These are phyloP conservation scores for Ceratobasidium papillatum DNA, from an alignment of 1,284 basidiomycete genomes.

Conservation along the genomic window DNA sequence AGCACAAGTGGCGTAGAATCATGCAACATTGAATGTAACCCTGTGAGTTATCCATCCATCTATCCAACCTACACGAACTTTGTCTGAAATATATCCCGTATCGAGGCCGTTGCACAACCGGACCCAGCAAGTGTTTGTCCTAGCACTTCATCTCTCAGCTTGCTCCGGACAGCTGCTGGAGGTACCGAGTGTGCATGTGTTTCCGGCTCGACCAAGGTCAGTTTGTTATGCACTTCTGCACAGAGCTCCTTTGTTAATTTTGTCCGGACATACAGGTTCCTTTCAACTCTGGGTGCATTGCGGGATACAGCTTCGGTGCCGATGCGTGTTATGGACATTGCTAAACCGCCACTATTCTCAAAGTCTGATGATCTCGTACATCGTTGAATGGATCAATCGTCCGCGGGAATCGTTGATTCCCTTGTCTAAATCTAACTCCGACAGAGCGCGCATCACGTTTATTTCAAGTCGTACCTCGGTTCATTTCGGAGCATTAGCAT, in stretches of 20 bases:
- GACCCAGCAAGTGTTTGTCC: conserved; percentile 14
- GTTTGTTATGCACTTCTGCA: not conserved
- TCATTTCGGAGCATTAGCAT: conserved; percentile 4
- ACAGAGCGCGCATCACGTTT: not conserved
- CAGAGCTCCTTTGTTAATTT: not conserved
- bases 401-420: not conserved
- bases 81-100: not conserved
- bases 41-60: not conserved
- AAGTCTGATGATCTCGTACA: not conserved
- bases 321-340: conserved; percentile 21
- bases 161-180: conserved; percentile 17
- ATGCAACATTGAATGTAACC: conserved; percentile 23
- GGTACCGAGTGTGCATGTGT: conserved; percentile 21
- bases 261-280: not conserved
- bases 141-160: conserved; percentile 1
- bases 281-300: conserved; percentile 20
- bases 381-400: not conserved
- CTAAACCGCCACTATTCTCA: not conserved
- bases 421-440: not conserved
- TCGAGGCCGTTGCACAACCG: not conserved
- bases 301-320: conserved; percentile 30
- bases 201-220: conserved; percentile 17
- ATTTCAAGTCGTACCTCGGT: not conserved
- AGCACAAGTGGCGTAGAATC: conserved; percentile 25
- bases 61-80: not conserved